Evolutionary conservation across 306 rosid species (phyloP).

Genomic region (Acacia acuminata): DNA sequence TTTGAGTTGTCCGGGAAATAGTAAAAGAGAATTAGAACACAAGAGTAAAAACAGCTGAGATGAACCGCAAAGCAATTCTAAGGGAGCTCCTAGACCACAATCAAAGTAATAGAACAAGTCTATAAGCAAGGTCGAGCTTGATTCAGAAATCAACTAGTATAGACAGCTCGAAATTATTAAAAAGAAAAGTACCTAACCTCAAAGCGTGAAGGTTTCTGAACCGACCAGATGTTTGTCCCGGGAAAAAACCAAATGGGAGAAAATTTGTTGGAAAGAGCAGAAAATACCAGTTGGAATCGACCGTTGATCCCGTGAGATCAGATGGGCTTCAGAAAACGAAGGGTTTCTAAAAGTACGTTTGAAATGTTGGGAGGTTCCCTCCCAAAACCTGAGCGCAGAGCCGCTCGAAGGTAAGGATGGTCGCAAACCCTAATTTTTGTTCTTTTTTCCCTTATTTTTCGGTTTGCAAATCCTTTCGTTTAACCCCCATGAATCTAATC

Average conservation of each 20-base stretch:
- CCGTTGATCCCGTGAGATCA: background rate
- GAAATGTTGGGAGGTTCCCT: conserved; percentile 44
- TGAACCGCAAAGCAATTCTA: background rate
- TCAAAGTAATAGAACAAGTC: background rate
- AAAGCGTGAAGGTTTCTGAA: background rate
- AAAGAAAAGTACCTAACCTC: background rate
- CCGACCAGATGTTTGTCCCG: background rate
- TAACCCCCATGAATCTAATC: too few relatives aligned
- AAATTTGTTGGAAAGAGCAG: background rate
- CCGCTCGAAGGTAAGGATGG: background rate
- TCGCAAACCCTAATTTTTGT: background rate
- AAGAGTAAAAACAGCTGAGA: background rate
- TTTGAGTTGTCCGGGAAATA: background rate
- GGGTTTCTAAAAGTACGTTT: background rate
- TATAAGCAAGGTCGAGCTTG: conserved; percentile 14
- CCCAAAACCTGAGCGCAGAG: background rate
- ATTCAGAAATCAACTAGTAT: background rate
- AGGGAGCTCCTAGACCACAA: background rate
- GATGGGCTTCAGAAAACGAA: conserved; percentile 20
- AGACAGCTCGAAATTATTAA: background rate
- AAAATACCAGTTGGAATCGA: conserved; percentile 35
- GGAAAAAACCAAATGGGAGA: background rate
- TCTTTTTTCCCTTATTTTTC: too few relatives aligned
- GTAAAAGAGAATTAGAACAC: background rate
- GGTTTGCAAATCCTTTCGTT: too few relatives aligned